These are phyloP conservation scores for Rickenella mellea DNA, from an alignment of 768 basidiomycete genomes.

Conservation along the genomic window DNA sequence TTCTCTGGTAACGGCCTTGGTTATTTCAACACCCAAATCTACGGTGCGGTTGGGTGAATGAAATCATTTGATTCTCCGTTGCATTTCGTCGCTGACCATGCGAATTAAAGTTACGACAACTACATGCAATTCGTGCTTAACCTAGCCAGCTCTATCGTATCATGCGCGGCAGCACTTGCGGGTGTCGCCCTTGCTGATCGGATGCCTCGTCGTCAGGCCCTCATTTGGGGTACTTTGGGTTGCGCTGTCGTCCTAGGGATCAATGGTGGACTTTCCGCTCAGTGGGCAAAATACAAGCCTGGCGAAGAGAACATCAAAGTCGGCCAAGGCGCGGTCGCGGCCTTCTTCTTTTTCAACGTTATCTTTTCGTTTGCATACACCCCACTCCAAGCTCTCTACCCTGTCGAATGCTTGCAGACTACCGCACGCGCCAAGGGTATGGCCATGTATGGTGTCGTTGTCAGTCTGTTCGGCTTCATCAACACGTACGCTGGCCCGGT, in stretches of 20 bases:
- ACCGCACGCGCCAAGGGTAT: constrained; percentile 56
- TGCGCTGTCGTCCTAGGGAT: constrained; percentile 11
- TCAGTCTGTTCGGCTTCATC: constrained; percentile 26
- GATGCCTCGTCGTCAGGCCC: constrained; percentile 20
- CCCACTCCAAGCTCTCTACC: constrained; percentile 49
- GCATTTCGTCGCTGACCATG: too few relatives aligned
- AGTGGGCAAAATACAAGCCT: constrained; percentile 29
- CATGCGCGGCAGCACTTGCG: constrained; percentile 20
- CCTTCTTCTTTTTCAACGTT: constrained; percentile 40
- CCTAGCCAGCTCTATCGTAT: constrained; percentile 21
- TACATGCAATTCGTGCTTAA: constrained; percentile 24
- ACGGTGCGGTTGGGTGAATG: constrained; percentile 14
- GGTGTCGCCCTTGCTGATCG: constrained; percentile 21
- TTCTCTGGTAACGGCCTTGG: constrained; percentile 49
- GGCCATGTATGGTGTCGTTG: constrained; percentile 33
- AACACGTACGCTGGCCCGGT: constrained; percentile 44
- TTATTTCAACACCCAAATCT: constrained; percentile 24
- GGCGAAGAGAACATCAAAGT: constrained; percentile 10
- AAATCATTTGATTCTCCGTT: too few relatives aligned
- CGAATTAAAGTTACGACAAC: constrained; percentile 11
- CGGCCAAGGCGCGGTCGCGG: constrained; percentile 22
- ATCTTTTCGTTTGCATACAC: constrained; percentile 48
- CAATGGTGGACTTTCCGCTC: constrained; percentile 20
- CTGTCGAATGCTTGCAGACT: constrained; percentile 45
- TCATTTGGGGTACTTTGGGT: constrained; percentile 22